These are phyloP conservation scores for Fusarium sp. DNA, from an alignment of 2,329 filamentous ascomycete species.

Conservation along the genomic window DNA sequence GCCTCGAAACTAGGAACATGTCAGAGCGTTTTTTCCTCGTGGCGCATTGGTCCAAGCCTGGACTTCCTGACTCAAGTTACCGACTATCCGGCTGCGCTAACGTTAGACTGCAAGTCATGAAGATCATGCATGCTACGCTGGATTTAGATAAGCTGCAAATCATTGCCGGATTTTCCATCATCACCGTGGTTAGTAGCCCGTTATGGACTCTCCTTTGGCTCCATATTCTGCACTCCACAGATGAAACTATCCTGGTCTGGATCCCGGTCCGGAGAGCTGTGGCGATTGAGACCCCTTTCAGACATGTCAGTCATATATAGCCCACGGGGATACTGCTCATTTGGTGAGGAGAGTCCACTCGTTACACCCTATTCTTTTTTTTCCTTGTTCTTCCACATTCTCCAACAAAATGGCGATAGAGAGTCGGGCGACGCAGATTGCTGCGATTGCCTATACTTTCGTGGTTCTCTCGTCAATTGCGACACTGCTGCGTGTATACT, in stretches of 20 bases:
- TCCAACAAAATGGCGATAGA: slow-evolving; percentile 11
- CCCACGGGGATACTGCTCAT: background rate
- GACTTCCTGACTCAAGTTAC: background rate
- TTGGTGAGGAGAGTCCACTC: background rate
- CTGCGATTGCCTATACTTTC: slow-evolving; percentile 47
- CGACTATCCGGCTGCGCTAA: background rate
- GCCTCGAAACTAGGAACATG: background rate
- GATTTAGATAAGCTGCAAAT: background rate
- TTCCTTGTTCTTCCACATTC: background rate
- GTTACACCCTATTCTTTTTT: background rate
- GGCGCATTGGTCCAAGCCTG: background rate
- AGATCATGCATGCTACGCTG: background rate
- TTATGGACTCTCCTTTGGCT: slow-evolving; percentile 1
- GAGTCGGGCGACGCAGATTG: slow-evolving; percentile 33
- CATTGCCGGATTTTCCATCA: background rate
- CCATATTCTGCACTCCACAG: background rate
- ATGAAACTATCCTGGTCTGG: slow-evolving; percentile 9
- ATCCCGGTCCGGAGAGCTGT: background rate
- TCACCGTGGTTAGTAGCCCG: background rate
- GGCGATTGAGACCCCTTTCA: background rate
- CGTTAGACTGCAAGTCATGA: background rate
- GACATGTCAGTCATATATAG: slow-evolving; percentile 13
- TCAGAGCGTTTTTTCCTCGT: background rate
- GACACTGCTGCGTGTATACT: slow-evolving; percentile 47
- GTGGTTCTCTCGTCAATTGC: slow-evolving; percentile 49